These are phyloP conservation scores for Wickerhamomyces chambardii DNA, from an alignment of 805 yeast genomes.

Conservation along the genomic window DNA sequence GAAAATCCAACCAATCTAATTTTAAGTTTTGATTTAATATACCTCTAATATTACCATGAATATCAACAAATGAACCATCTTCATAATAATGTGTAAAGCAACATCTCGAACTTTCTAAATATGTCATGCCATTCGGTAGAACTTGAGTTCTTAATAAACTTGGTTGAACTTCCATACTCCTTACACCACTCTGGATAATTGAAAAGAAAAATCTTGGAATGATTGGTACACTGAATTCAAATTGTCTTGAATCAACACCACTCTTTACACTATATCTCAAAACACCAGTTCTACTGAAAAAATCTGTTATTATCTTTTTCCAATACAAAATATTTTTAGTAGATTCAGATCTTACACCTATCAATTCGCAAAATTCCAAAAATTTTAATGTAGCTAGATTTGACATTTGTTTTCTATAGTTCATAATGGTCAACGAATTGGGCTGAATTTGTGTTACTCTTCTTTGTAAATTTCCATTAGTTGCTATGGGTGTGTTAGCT, in stretches of 20 bases:
- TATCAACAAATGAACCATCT: conserved; percentile 65
- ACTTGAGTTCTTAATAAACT: conserved; percentile 41
- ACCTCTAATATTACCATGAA: conserved; percentile 53
- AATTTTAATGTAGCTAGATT: conserved; percentile 42
- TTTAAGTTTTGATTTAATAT: conserved; percentile 52
- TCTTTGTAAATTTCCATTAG: conserved; percentile 15
- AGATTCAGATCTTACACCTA: conserved; percentile 33
- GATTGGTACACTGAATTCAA: conserved; percentile 54
- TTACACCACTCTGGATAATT: conserved; percentile 41
- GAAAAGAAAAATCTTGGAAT: conserved; percentile 56
- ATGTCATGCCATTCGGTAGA: conserved; percentile 41
- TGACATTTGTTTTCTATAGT: conserved; percentile 30
- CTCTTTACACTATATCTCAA: conserved; percentile 37
- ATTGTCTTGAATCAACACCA: conserved; percentile 40
- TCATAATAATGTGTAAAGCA: conserved; percentile 41
- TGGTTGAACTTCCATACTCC: conserved; percentile 41
- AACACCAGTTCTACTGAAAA: conserved; percentile 42
- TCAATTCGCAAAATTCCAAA: conserved; percentile 37
- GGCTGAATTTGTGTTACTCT: conserved; percentile 1
- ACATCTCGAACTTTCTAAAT: conserved; percentile 43
- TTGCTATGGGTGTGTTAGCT: conserved; percentile 11
- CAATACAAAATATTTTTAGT: conserved; percentile 38
- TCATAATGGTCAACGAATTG: conserved; percentile 9
- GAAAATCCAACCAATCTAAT: conserved; percentile 67
- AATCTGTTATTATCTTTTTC: conserved; percentile 38